Conservation (phyloP, 805 yeast genomes). For the Cyberlindnera petersonii region DNA sequence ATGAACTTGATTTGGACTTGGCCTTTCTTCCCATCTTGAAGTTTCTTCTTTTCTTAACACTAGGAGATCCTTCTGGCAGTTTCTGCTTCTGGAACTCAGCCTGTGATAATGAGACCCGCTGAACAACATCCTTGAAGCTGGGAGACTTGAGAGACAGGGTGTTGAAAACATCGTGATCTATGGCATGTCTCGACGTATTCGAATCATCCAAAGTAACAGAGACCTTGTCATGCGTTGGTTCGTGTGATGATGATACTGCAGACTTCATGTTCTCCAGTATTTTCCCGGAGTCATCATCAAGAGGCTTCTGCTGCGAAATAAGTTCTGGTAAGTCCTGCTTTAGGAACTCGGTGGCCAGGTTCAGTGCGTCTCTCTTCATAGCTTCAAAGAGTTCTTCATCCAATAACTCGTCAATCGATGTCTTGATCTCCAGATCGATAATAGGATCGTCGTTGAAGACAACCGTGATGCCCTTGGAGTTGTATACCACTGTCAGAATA, state of each 20-base stretch:
- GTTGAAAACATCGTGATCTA: constrained; percentile 13
- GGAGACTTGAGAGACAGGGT: constrained; percentile 22
- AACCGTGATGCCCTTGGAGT: constrained; percentile 20
- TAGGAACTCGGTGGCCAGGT: constrained; percentile 18
- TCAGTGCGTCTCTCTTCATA: constrained; percentile 21
- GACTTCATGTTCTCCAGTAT: not conserved
- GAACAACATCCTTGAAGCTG: constrained; percentile 17
- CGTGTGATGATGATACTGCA: not conserved
- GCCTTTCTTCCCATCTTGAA: constrained; percentile 20
- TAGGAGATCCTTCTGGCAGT: no score
- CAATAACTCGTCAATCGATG: constrained; percentile 26
- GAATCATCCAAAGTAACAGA: constrained; percentile 1
- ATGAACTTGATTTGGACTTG: not conserved
- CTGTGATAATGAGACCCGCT: constrained; percentile 16
- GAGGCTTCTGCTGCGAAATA: constrained; percentile 14
- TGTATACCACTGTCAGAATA: constrained; percentile 22
- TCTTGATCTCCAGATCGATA: constrained; percentile 23
- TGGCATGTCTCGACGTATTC: not conserved
- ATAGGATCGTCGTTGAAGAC: constrained; percentile 27
- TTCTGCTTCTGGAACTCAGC: constrained; percentile 4
- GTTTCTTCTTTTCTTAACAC: no score
- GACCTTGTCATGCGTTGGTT: not conserved
- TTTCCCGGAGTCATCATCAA: constrained; percentile 9
- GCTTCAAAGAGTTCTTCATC: constrained; percentile 24
- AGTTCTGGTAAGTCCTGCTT: constrained; percentile 25